These are phyloP conservation scores for Arachis monticola DNA, from an alignment of 331 rosid genomes.

Conservation along the genomic window DNA sequence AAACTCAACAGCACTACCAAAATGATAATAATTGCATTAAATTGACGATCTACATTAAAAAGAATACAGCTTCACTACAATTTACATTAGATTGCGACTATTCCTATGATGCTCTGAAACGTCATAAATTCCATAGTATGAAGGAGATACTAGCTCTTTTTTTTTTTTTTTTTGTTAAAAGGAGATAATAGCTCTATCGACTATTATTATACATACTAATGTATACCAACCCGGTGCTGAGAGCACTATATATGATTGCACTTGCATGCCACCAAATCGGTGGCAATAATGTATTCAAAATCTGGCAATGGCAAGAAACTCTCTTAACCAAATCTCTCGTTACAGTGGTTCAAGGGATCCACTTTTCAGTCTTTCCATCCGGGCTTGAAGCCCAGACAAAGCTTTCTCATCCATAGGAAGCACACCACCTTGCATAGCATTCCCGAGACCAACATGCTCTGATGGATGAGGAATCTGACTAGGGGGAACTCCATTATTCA, in stretches of 20 bases:
- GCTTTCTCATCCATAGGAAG: constrained; percentile 98
- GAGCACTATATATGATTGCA: constrained; percentile 12
- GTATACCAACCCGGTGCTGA: constrained; percentile 35
- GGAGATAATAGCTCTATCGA: constrained; percentile 32
- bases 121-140: constrained; percentile 33
- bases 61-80: constrained; percentile 39
- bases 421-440: constrained; percentile 67
- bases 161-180: too few species aligned
- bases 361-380: constrained; percentile 98
- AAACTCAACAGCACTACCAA: constrained; percentile 20
- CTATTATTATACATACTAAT: constrained; percentile 41
- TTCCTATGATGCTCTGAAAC: constrained; percentile 37
- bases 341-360: constrained; percentile 79
- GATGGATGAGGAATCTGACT: constrained; percentile 62
- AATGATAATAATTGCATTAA: constrained; percentile 38
- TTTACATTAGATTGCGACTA: constrained; percentile 12
- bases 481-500: constrained; percentile 57
- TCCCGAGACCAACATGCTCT: constrained; percentile 55
- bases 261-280: constrained; percentile 17
- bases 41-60: constrained; percentile 44
- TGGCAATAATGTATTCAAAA: constrained; percentile 17
- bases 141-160: not conserved
- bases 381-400: constrained; percentile 97
- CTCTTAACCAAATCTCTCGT: not conserved
- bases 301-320: not conserved